Percentiles rank a stretch among this genome's conserved stretches.
These are phyloP conservation scores for Aspergillus ochraceoroseus DNA, from an alignment of 2,329 filamentous ascomycete species.

Conservation along the genomic window DNA sequence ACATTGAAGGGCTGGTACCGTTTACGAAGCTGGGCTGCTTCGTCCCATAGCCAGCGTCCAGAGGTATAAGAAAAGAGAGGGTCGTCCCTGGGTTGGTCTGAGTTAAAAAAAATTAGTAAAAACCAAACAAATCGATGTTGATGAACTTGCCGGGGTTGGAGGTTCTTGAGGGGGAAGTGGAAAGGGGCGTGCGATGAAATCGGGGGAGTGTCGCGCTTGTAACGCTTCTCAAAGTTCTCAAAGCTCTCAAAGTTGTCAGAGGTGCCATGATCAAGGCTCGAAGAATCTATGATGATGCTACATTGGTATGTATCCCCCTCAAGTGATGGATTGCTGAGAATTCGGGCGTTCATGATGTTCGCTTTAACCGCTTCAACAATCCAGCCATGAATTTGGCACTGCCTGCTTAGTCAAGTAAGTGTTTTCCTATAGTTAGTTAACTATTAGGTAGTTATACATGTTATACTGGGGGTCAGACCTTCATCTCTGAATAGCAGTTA, in stretches of 20 bases:
- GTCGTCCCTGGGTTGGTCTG: constrained; percentile 6
- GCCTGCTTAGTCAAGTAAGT: too few relatives aligned
- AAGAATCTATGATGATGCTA: too few relatives aligned
- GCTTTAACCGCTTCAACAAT: too few relatives aligned
- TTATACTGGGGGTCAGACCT: too few relatives aligned
- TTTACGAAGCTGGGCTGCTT: constrained; percentile 25
- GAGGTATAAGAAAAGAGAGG: constrained; percentile 21
- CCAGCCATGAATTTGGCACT: too few relatives aligned
- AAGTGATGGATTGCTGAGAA: too few relatives aligned
- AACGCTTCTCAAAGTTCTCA: constrained; percentile 2
- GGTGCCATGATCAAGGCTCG: too few relatives aligned
- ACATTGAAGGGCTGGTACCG: constrained; percentile 35
- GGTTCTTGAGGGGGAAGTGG: not conserved
- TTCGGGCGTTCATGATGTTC: too few relatives aligned
- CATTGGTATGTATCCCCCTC: too few relatives aligned
- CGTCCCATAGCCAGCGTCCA: constrained; percentile 32
- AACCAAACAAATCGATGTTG: constrained; percentile 6
- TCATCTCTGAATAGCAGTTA: too few relatives aligned
- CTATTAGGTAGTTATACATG: too few relatives aligned
- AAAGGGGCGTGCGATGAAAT: constrained; percentile 2
- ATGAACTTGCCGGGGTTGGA: constrained; percentile 7
- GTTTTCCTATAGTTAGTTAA: too few relatives aligned
- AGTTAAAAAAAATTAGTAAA: constrained; percentile 5
- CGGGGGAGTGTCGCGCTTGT: constrained; percentile 1
- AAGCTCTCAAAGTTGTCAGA: not conserved